Base-by-base conservation (phyloP, 768 basidiomycete genomes). In the Lentinula boryana region DNA sequence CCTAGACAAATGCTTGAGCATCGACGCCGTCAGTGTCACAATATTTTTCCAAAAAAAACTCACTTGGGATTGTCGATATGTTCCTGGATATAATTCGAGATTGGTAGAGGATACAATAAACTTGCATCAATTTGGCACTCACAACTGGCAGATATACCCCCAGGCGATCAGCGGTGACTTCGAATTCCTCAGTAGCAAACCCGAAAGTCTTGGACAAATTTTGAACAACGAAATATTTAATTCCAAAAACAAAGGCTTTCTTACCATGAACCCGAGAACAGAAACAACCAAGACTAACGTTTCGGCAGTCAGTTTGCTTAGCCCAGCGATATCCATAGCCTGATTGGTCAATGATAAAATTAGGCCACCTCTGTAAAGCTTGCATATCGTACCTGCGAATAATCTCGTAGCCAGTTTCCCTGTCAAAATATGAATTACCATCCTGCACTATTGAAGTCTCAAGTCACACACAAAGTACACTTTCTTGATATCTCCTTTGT, bases 61-160 rank as follows among this genome's bases (percentile, higher is more conserved):
- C 65, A 83, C 82, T 86, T 88, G 1, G 89, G 89, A 64, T 91
- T 91, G 68, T 92, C 88, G 64, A 90, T 89, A 66, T 90, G 89
- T 75, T 89, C 85, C 78, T 81, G 7, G n/a, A 10, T 3, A 10
- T 21, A 18, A 18, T 21, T 27, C n/a, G 16, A 23, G 63, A 8
- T 27, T 38, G 36, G 27, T 27, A 27, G 27, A 49, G 15, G 41
- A 41, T 60, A 55, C 58, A 38, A 64, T 48, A 9, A 58, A 15
- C 32, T 35, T 38, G 9, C 40, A 16, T 35, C n/a, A 5, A 38
- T 33, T 53, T 32, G n/a, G 8, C 15, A 74, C 79, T 64, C 68
- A 82, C 84, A 9, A 85, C 83, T 3, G 88, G 88, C 1, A 89
- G 79, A 70, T 91, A 91, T n/a, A 87, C 86, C 2, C 88, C 88